Conservation (phyloP, 495 filamentous ascomycete genomes). For the Penicillium samsonianum region DNA sequence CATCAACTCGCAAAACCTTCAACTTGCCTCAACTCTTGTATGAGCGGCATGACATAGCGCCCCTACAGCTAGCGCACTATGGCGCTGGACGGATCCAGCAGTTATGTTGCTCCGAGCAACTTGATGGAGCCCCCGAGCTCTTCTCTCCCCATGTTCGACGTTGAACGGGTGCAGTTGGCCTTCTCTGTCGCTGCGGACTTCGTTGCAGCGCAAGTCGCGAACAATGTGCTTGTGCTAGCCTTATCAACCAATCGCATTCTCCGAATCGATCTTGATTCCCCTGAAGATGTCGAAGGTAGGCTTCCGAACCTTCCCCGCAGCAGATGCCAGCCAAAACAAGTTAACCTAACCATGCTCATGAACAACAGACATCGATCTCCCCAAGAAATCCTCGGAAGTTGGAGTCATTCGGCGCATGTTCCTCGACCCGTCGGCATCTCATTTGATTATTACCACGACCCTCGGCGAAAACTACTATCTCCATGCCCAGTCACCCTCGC, state of each 20-base stretch:
- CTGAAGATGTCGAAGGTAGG: constrained; percentile 91
- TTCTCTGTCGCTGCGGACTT: constrained; percentile 92
- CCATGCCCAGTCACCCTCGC: constrained; percentile 74
- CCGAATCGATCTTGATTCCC: constrained; percentile 88
- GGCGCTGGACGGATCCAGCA: constrained; percentile 54
- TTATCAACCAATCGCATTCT: constrained; percentile 86
- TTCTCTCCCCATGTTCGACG: constrained; percentile 83
- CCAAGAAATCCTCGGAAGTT: constrained; percentile 85
- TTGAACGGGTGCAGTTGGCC: constrained; percentile 85
- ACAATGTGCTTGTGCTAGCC: constrained; percentile 92
- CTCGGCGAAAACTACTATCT: constrained; percentile 97
- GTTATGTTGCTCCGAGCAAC: constrained; percentile 56
- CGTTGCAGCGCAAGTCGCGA: constrained; percentile 92
- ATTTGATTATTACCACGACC: constrained; percentile 87
- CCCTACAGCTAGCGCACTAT: constrained; percentile 44
- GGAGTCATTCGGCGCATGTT: constrained; percentile 94
- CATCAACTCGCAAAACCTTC: constrained; percentile 15
- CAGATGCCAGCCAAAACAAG: constrained; percentile 19
- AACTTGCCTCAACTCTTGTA: constrained; percentile 10
- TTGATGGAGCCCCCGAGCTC: constrained; percentile 60
- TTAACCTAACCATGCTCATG: constrained; percentile 19
- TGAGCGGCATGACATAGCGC: constrained; percentile 41
- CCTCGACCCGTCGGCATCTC: constrained; percentile 92
- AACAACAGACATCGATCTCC: constrained; percentile 85
- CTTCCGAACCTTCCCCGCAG: constrained; percentile 14